phyloP scores from a whole-genome alignment of 2,329 filamentous ascomycete genomes.

The Botrytis medusae region DNA sequence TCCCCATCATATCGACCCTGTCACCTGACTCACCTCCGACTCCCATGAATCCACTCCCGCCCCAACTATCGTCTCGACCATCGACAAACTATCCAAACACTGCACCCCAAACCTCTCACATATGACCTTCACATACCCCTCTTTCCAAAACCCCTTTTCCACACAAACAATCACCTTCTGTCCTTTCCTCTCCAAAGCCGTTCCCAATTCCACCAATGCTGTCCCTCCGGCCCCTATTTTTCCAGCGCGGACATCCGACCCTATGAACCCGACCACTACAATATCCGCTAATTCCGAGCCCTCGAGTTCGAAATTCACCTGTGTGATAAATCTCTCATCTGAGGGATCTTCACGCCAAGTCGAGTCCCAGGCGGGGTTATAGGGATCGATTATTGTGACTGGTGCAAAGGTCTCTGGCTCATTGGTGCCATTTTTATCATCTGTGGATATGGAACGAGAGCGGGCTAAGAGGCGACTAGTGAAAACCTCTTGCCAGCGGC shows the following conservation, averaged over 20 bases:
- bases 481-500: conserved; percentile 42
- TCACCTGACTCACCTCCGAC: not conserved
- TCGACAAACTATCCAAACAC: conserved; percentile 47
- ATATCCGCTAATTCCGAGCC: conserved; percentile 54
- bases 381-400: conserved; percentile 58
- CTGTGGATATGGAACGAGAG: conserved; percentile 81
- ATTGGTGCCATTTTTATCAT: conserved; percentile 67
- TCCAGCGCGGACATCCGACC: conserved; percentile 65
- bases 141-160: conserved; percentile 54
- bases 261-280: conserved; percentile 65
- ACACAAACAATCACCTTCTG: conserved; percentile 82
- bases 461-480: conserved; percentile 70
- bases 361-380: conserved; percentile 56
- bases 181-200: conserved; percentile 51
- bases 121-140: conserved; percentile 60
- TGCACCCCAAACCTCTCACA: conserved; percentile 48
- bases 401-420: conserved; percentile 33
- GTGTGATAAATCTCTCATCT: conserved; percentile 49
- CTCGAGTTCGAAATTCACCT: conserved; percentile 62
- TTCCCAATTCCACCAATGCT: conserved; percentile 52
- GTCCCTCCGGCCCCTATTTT: conserved; percentile 61
- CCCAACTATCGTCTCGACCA: conserved; percentile 50
- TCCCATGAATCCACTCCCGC: conserved; percentile 57
- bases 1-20: conserved; percentile 62
- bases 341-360: conserved; percentile 52